These are phyloP conservation scores for Ascodesmis nigricans DNA, from an alignment of 495 filamentous ascomycete species.

Conservation along the genomic window DNA sequence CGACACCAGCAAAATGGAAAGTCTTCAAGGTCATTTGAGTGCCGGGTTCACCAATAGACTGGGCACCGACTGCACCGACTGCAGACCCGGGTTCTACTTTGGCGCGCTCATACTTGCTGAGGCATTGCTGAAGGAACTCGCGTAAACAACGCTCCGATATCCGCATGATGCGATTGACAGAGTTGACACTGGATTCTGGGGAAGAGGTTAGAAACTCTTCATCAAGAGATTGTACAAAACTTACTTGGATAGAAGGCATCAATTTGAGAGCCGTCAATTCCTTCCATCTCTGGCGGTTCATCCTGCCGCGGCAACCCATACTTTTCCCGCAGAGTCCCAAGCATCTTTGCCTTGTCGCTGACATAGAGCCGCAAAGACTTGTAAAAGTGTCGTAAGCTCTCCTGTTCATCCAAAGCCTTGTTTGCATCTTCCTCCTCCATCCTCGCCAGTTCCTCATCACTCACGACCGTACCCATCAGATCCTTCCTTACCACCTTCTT, in stretches of 20 bases:
- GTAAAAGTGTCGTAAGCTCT: constrained; percentile 65
- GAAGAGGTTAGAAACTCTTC: not conserved
- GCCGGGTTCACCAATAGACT: constrained; percentile 94
- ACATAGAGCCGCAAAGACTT: constrained; percentile 53
- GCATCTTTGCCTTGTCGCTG: constrained; percentile 30
- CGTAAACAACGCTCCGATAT: constrained; percentile 49
- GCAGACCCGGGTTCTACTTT: constrained; percentile 86
- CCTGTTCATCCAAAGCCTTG: constrained; percentile 55
- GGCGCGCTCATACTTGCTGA: constrained; percentile 73
- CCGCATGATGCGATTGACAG: constrained; percentile 52
- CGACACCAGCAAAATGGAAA: constrained; percentile 99
- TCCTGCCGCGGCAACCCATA: constrained; percentile 8
- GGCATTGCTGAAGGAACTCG: constrained; percentile 57
- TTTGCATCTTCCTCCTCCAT: constrained; percentile 26
- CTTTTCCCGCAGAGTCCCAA: constrained; percentile 29
- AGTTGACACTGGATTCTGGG: constrained; percentile 10
- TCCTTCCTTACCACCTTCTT: constrained; percentile 39
- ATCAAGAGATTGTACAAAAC: not conserved
- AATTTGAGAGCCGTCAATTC: constrained; percentile 10
- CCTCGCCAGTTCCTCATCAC: constrained; percentile 13
- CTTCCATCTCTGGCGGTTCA: constrained; percentile 11
- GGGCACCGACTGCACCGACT: constrained; percentile 91
- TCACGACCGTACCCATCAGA: constrained; percentile 24
- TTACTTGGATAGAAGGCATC: constrained; percentile 13
- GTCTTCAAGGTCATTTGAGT: constrained; percentile 99